Base-by-base conservation (phyloP, 139 green algal species). In the Klebsormidium nitens region DNA sequence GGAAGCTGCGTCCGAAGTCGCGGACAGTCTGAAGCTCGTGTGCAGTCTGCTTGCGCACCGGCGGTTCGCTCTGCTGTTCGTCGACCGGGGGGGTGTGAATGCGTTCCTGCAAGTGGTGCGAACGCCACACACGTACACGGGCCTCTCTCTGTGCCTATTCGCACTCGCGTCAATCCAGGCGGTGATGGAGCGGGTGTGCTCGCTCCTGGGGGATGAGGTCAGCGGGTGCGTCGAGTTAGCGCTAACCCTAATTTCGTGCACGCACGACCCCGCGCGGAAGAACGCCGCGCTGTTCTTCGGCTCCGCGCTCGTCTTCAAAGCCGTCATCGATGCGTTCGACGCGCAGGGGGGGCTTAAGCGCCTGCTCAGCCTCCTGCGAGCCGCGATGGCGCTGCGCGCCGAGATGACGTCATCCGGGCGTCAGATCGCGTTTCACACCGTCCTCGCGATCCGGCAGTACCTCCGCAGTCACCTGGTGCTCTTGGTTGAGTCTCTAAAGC, bases 121-220 rank as follows among this genome's bases (percentile, higher is more conserved):
- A 23, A 47, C 59, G 47, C 80, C 71, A 29, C 52, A 77, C 63
- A 83, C 76, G 19, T 79, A 67, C 57, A 61, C 39, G 14, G 77
- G 77, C 40, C 63, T 86, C 5, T 66, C 77, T 19, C 39, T 78
- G 0, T 82, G 67, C 0, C 46, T 84, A 2, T 84, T 84, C 34
- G 77, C 60, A 5, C 28, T 84, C 1, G 55, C 74, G 37, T 79
- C 67, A 1, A 35, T 79, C 2, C 64, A 71, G 69, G 66, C 62
- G 17, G 86, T 89, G 2, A 88, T 92, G 66, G 87, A 91, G 71
- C 77, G 81, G 1, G 73, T 89, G 6, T 84, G 82, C 32, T 63
- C 75, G 52, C 74, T 83, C 19, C 72, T 72, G 0, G 2, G 59
- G 5, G 65, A 60, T 1, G 47, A 74, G 2, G 36, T 64, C 0